Evolutionary conservation across 2,329 filamentous ascomycete species (phyloP).

Genomic region (Trichoderma sp.): DNA sequence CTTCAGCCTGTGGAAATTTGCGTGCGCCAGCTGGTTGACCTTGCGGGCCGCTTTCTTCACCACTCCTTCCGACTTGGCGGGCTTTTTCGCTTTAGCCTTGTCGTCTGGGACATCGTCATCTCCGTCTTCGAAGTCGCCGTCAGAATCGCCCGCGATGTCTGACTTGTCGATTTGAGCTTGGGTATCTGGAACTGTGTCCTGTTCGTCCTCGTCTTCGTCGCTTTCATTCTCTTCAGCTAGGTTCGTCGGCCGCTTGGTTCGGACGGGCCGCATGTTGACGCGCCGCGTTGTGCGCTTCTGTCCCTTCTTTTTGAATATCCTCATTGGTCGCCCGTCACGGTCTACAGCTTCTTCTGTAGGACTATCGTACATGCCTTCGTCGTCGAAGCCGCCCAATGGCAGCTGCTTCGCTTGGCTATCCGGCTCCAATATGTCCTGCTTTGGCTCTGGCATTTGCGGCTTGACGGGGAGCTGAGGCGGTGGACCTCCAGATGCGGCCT

Average conservation of each 20-base stretch:
- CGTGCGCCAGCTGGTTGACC: conserved; percentile 64
- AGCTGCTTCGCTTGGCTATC: conserved; percentile 49
- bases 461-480: conserved; percentile 32
- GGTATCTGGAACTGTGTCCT: conserved; percentile 40
- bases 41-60: conserved; percentile 60
- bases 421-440: conserved; percentile 46
- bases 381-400: conserved; percentile 64
- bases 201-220: conserved; percentile 40
- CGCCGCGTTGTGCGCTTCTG: conserved; percentile 75
- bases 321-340: conserved; percentile 61
- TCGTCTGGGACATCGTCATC: conserved; percentile 29
- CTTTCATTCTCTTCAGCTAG: conserved; percentile 33
- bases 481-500: conserved; percentile 35
- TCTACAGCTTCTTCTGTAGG: conserved; percentile 52
- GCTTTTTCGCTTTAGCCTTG: conserved; percentile 27
- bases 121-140: conserved; percentile 30
- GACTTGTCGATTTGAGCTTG: conserved; percentile 31
- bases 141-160: conserved; percentile 29
- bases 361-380: conserved; percentile 62
- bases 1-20: conserved; percentile 69
- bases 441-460: conserved; percentile 33
- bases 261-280: conserved; percentile 63
- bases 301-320: conserved; percentile 79
- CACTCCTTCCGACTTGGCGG: conserved; percentile 44
- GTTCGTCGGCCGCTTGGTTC: conserved; percentile 50